phyloP scores from a whole-genome alignment of 148 eudicot species.

The Heliamphora exappendiculata region DNA sequence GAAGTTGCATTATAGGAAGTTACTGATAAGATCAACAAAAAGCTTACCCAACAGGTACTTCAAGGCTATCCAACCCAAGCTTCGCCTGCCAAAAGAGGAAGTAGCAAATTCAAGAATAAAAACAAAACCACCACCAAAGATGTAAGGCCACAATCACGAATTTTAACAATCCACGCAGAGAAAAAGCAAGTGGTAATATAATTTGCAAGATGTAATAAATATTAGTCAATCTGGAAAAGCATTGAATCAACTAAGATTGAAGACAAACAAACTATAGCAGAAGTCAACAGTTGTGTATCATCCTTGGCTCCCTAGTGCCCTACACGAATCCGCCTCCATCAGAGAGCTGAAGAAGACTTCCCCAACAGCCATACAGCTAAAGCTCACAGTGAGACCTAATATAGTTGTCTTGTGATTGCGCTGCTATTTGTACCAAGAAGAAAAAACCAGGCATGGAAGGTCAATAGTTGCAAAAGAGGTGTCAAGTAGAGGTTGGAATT shows the following conservation, averaged over 20 bases:
- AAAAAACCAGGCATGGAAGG: neutral
- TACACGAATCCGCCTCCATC: neutral
- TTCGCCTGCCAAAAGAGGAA: constrained; percentile 38
- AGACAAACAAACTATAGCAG: neutral
- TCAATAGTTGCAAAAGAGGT: neutral
- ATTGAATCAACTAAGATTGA: neutral
- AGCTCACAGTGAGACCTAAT: neutral
- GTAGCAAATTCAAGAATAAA: neutral
- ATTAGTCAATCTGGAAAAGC: neutral
- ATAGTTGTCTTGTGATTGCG: neutral
- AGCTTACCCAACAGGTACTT: constrained; percentile 76
- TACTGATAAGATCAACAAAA: neutral
- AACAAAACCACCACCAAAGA: neutral
- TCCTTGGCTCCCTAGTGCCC: neutral
- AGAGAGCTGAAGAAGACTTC: neutral
- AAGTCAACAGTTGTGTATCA: neutral
- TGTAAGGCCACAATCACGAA: neutral
- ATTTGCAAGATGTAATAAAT: neutral
- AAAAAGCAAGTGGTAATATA: neutral
- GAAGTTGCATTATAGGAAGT: neutral
- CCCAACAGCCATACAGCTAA: neutral
- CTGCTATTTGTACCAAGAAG: neutral
- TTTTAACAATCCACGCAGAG: neutral
- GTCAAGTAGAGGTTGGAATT: neutral
- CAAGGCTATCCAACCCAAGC: constrained; percentile 55